These are phyloP conservation scores for Entomortierella chlamydospora DNA, from an alignment of 192 early-diverging fungal species.

Conservation along the genomic window DNA sequence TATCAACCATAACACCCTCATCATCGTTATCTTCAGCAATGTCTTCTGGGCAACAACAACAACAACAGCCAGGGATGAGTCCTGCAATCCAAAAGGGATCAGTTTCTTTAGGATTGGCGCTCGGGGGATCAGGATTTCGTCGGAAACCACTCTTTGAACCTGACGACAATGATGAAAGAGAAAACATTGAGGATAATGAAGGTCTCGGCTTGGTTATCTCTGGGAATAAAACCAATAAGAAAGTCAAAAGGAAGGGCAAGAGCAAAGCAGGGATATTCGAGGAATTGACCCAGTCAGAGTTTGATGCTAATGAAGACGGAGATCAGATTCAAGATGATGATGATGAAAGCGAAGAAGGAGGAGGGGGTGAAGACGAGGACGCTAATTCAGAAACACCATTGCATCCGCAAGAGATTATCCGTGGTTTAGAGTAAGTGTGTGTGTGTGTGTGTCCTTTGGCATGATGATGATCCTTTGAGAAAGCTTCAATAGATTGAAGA, in stretches of 20 bases:
- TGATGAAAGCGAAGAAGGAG: constrained; percentile 4
- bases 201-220: not conserved
- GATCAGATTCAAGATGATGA: constrained; percentile 16
- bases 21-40: not conserved
- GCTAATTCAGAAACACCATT: constrained; percentile 48
- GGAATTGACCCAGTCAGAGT: constrained; percentile 14
- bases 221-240: not conserved
- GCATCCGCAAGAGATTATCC: constrained; percentile 39
- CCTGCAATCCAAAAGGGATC: constrained; percentile 42
- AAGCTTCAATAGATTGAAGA: too few species aligned
- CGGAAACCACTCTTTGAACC: constrained; percentile 47
- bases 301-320: not conserved
- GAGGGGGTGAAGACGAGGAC: constrained; percentile 35
- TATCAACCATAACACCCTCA: not conserved
- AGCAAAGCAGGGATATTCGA: not conserved
- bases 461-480: too few species aligned
- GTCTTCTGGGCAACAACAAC: not conserved
- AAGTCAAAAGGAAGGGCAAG: not conserved
- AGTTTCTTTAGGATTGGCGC: constrained; percentile 33
- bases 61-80: constrained; percentile 48
- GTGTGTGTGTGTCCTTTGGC: too few species aligned
- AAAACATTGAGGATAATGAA: not conserved
- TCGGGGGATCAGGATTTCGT: constrained; percentile 47
- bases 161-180: constrained; percentile 15
- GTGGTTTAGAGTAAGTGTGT: constrained; percentile 43